Base-by-base conservation (phyloP, 306 rosid species). In the Glycine soja region DNA sequence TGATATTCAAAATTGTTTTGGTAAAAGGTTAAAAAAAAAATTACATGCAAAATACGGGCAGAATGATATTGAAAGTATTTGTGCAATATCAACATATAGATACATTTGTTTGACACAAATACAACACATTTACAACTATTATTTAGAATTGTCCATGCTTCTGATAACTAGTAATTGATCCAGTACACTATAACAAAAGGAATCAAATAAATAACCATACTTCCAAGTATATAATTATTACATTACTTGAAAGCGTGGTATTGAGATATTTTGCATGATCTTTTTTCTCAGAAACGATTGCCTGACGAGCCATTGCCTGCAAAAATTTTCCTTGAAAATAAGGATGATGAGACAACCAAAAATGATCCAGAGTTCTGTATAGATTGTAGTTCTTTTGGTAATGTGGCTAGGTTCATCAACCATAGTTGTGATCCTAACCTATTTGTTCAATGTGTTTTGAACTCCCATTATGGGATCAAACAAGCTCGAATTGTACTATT, bases 391-490 rank as follows among this genome's bases (percentile, higher is more conserved):
- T 38, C 68, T 52, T 64, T 10, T n/a, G 80, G 84, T 7, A 81
- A 81, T 43, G 80, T 81, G 46, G 9, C 61, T 8, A 73, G 80
- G 8, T 53, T 81, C 8, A 74, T 81, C 51, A 81, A 81, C 40
- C 80, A 81, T 16, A 68, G 80, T 24, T 81, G 84, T 65, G 42
- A 42, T 10, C 84, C 84, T 10, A 81, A 74, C 61, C 74, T 81
- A 2, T 81, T 74, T 65, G 68, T 81, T 0, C 80, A 73, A 2
- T 43, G 84, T 3, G 8, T 73, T 53, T 42, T 72, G 4, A 64
- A 66, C 50, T 12, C 48, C 5, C 38, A 52, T 48, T 18, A 7
- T 10, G 64, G 56, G 0, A 8, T 65, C 52, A 51, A 30, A n/a
- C 69, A 14, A 73, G 80, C 84, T 73, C 74, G 84, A 10, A 5